These are phyloP conservation scores for Cupressus sempervirens DNA, from an alignment of 75 land plant genomes.

Conservation along the genomic window DNA sequence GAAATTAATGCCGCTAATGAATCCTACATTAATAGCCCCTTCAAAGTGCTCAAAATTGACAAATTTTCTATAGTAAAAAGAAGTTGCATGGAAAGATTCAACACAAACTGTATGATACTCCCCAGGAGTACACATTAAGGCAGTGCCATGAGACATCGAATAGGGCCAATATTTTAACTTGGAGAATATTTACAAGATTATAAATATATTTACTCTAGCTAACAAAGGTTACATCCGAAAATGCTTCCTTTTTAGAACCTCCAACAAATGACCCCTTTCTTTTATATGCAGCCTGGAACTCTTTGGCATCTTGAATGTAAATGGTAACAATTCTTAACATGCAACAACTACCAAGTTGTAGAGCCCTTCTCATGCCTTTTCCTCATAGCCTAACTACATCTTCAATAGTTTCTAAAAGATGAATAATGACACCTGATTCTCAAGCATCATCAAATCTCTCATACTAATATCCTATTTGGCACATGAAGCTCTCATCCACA, in stretches of 20 bases:
- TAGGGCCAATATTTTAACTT: background rate
- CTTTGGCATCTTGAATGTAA: no score
- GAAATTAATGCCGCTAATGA: no score
- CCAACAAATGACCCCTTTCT: no score
- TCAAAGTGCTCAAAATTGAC: background rate
- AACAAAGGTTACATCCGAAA: background rate
- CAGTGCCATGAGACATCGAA: background rate
- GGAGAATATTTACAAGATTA: background rate
- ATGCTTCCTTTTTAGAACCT: background rate
- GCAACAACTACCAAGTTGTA: no score
- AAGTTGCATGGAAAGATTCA: background rate
- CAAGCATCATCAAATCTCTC: constrained; percentile 23
- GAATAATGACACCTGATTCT: constrained; percentile 70
- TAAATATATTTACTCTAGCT: no score
- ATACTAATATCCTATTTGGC: no score
- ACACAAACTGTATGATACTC: background rate
- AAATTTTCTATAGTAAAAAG: background rate
- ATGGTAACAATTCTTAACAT: no score
- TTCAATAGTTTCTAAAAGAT: constrained; percentile 25
- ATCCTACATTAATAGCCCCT: background rate
- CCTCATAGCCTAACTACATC: constrained; percentile 10
- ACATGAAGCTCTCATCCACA: no score
- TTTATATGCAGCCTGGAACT: no score
- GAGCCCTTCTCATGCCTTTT: constrained; percentile 9
- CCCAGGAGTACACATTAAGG: background rate